Base-by-base conservation (phyloP, 1,139 yeast genomes). In the Candida labiduridarum region DNA sequence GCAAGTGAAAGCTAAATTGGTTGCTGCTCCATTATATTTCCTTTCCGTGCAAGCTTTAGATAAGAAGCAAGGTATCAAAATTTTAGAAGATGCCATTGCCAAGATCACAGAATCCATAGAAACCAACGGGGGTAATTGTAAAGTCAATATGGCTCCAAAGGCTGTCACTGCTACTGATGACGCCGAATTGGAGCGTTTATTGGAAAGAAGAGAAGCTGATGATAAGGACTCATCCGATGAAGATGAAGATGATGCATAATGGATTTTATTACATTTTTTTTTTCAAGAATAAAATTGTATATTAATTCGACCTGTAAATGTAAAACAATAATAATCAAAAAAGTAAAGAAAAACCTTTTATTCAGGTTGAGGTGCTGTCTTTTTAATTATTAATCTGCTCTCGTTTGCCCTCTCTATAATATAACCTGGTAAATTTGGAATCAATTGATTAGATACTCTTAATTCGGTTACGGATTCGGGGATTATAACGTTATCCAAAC, bases 111-210 rank as follows among this genome's bases (percentile, higher is more conserved):
- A 80, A 60, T 78, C 84, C 48, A 91, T 95, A 64, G 82, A 81
- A 57, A 74, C 79, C 31, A 80, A 83, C 49, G 96, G 91, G 52
- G 99, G 99, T 65, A 82, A 84, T 53, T 87, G 96, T 69, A 90
- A 89, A 61, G 87, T 94, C 57, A 91, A 96, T 56, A 92, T 94
- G 97, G 94, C 96, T 62, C 98, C 99, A 65, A 92, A 92, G 83
- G 97, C 98, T 45, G 98, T 94, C 59, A 90, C 97, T 54, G 98
- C 97, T 54, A 89, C 94, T 55, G 99, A 94, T 70, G 99, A 94
- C 70, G 98, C 97, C 54, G 98, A 92, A 74, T 84, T 94, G 66
- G 96, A 91, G 72, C 96, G 96, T 57, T 79, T 94, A 60, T 87
- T 94, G 84, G 80, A 76, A 59, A 71, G 77, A 56, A 77, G 76